Conservation (phyloP, 2,329 filamentous ascomycete species). For the Fusarium stilboides region DNA sequence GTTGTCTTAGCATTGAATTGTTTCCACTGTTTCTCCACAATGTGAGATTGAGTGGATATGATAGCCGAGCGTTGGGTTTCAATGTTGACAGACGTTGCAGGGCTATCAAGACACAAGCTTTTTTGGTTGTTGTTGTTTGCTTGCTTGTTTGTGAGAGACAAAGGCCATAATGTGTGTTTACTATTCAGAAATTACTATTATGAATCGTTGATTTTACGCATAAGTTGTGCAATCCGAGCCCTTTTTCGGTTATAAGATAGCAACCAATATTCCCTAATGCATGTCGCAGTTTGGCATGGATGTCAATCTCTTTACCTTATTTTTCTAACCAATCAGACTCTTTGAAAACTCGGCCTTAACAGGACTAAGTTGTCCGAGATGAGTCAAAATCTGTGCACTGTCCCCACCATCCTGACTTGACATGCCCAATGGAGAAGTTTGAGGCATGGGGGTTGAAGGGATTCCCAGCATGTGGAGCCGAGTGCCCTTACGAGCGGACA, state of each 20-base stretch:
- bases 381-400: constrained; percentile 18
- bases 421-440: neutral
- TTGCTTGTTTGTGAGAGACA: neutral
- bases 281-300: constrained; percentile 5
- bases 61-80: constrained; percentile 25
- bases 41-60: constrained; percentile 34
- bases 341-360: neutral
- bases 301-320: constrained; percentile 25
- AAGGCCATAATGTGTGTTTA: neutral
- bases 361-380: constrained; percentile 18
- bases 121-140: neutral
- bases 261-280: neutral
- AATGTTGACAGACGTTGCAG: constrained; percentile 10
- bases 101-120: neutral
- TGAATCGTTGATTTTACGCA: neutral
- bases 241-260: constrained; percentile 19
- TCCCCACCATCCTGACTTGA: constrained; percentile 24
- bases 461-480: constrained; percentile 25
- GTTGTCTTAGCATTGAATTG: constrained; percentile 12
- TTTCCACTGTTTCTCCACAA: constrained; percentile 22
- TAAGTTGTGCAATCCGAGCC: neutral
- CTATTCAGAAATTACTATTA: too few relatives aligned
- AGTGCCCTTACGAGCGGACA: constrained; percentile 17
- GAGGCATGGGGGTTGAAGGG: constrained; percentile 17
- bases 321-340: constrained; percentile 13